phyloP scores from a whole-genome alignment of 2,329 filamentous ascomycete species.

The Aspergillus clavatus region DNA sequence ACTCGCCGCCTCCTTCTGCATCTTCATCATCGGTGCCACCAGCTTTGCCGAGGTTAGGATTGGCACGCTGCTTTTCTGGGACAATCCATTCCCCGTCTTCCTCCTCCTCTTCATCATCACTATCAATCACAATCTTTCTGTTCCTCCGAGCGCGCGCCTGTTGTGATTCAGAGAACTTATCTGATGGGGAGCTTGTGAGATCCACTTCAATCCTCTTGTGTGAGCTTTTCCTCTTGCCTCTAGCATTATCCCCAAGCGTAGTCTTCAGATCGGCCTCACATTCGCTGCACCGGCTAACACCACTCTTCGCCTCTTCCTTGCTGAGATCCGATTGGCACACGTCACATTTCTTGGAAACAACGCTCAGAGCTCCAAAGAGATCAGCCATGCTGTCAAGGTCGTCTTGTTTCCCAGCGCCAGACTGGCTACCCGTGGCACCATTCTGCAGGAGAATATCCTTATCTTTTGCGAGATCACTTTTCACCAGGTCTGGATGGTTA shows the following conservation, averaged over 20 bases:
- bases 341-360: constrained; percentile 73
- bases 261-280: constrained; percentile 71
- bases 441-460: constrained; percentile 74
- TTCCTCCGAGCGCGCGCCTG: constrained; percentile 32
- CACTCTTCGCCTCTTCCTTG: constrained; percentile 49
- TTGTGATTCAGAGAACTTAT: constrained; percentile 14
- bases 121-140: constrained; percentile 47
- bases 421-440: constrained; percentile 46
- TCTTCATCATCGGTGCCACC: constrained; percentile 86
- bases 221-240: constrained; percentile 43
- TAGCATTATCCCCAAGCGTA: constrained; percentile 41
- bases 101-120: constrained; percentile 58
- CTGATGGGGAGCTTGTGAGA: constrained; percentile 23
- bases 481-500: constrained; percentile 86
- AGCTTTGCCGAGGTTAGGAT: constrained; percentile 64
- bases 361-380: constrained; percentile 77
- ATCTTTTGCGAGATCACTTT: constrained; percentile 79
- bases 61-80: constrained; percentile 58
- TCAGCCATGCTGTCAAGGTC: constrained; percentile 81
- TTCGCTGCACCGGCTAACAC: constrained; percentile 61
- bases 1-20: constrained; percentile 80
- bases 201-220: constrained; percentile 35
- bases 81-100: constrained; percentile 75
- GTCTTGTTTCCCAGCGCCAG: constrained; percentile 48
- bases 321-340: constrained; percentile 71